Base-by-base conservation (phyloP, 495 filamentous ascomycete species). In the Talaromyces liani region DNA sequence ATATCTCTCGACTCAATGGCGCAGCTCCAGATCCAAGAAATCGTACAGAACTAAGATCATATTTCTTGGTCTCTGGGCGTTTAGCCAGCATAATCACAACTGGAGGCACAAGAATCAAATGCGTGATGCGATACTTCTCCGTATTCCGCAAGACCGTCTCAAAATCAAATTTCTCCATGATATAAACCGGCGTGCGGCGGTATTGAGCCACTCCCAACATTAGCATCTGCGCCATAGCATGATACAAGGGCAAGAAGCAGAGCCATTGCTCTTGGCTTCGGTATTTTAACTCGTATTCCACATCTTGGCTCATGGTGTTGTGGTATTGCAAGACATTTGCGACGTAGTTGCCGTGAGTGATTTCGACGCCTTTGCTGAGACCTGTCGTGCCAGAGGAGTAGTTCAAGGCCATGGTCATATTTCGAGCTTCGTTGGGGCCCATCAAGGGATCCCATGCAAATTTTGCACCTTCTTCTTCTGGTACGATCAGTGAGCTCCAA, bases 301-400 rank as follows among this genome's bases (percentile, higher is more conserved):
- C 29, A 31, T 73, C 71, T 24, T 65, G 64, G 54, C 62, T 68
- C 16, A 67, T 66, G 33, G 70, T 64, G 56, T 68, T 69, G 58
- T 72, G 72, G 64, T 77, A 78, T 63, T 81, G 77, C 14, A 63
- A 57, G 59, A 72, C 69, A 60, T 82, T 80, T 62, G 75, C 62
- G 49, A 80, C 70, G 64, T 79, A 75, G 63, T 80, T 81, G 9
- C 58, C 36, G 64, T 81, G 79, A 3, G 72, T 75, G 53, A 81
- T 78, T 65, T 72, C 74, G 9, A 81, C 79, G 55, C 79, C 79
- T 64, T 82, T 82, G 9, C 79, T 77, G 12, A 81, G 65, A 29
- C 80, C 80, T 0, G 80, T 83, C 2, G 80, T 83, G 9, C 79
- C 79, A 4, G 77, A 79, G 10, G 71, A 75, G 65, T 78, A 81